A percentile compares a stretch with the other conserved stretches of the same genome.
Conservation (phyloP, 2,329 filamentous ascomycete genomes). For the Aspergillus melleus region DNA sequence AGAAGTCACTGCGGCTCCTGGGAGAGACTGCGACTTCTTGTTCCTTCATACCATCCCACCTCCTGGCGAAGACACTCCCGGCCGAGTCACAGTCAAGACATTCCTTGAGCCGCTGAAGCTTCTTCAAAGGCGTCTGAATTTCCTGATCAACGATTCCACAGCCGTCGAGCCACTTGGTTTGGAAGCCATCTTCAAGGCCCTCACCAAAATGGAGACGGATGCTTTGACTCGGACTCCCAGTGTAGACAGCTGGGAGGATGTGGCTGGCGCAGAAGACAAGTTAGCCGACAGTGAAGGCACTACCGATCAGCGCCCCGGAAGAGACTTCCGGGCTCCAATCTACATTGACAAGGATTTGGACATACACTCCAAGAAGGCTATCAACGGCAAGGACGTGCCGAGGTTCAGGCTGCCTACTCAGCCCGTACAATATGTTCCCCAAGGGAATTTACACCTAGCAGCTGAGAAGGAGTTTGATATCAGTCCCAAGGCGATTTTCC, state of each 20-base stretch:
- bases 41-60: conserved; percentile 75
- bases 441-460: conserved; percentile 73
- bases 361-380: conserved; percentile 39
- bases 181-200: conserved; percentile 67
- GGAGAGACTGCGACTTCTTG: conserved; percentile 88
- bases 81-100: conserved; percentile 82
- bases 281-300: conserved; percentile 40
- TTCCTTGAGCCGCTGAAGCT: conserved; percentile 86
- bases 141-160: conserved; percentile 77
- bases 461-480: conserved; percentile 84
- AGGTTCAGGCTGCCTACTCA: conserved; percentile 82
- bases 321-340: conserved; percentile 58
- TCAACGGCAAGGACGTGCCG: conserved; percentile 50
- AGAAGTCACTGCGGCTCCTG: conserved; percentile 86
- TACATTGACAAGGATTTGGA: conserved; percentile 64
- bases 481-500: conserved; percentile 90
- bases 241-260: conserved; percentile 88
- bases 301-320: conserved; percentile 37
- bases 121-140: conserved; percentile 79
- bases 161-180: conserved; percentile 68
- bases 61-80: conserved; percentile 63
- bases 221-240: conserved; percentile 65
- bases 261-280: conserved; percentile 64
- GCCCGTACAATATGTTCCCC: conserved; percentile 79
- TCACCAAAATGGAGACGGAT: conserved; percentile 73